Evolutionary conservation across 2,329 filamentous ascomycete genomes (phyloP), one percentile per base, ranked within the genome.

Genomic region (Phyllosticta ampelicida): DNA sequence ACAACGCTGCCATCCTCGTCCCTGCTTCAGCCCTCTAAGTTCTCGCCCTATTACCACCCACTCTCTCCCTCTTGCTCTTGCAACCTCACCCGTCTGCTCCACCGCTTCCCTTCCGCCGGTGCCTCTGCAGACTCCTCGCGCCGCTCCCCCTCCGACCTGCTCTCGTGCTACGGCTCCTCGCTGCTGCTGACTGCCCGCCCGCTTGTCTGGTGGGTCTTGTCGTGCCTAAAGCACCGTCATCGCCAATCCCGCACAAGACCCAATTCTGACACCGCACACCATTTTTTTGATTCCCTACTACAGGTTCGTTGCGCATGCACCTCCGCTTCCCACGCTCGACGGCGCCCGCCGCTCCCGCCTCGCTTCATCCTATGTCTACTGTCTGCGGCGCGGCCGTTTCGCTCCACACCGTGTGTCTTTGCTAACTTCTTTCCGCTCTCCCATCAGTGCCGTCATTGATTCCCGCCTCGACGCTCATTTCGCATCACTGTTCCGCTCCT

Each of bases 201-300:
- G 56, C 52, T 54, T 44, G 54, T 54, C 56, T 54, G 48, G 48
- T 58, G 50, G 55, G 54, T 21, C 20, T 13, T 10, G 55, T 58
- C 55, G 55, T 53, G 55, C 55, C 51, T 58, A 51, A 50, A 58
- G 55, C 55, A 58, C 56, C 56, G 51, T 58, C 56, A 58, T 54
- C 56, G 56, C 56, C 56, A 51, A 49, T 16, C 51, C 55, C 19
- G 55, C 44, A 53, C 55, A 29, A 48, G 48, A 51, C 51, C 36
- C 55, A 58, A 58, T 58, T 58, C 36, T 51, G 53, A 30, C 55
- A 58, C 55, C 55, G 29, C 55, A 58, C 55, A 51, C 52, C 55
- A 58, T 53, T 58, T 58, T 56, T 58, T 51, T 44, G 36, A 44
- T 44, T 50, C 13, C 55, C 51, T 29, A 44, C 55, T 21, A 26